These are phyloP conservation scores for Sinapis alba DNA, from an alignment of 441 rosid species.

Conservation along the genomic window DNA sequence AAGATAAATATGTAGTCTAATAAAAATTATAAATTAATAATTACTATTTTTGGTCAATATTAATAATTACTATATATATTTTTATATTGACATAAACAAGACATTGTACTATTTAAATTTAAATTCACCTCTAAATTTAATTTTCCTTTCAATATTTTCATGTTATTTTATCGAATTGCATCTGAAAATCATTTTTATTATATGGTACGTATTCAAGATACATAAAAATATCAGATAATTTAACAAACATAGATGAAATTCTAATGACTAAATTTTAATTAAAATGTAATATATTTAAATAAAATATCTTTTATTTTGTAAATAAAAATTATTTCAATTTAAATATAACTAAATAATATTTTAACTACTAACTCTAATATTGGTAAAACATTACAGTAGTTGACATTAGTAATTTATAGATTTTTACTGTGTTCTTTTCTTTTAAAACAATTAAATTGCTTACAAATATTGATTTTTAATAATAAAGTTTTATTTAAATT, in stretches of 20 bases:
- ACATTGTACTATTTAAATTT: too few species aligned
- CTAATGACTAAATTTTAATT: too few species aligned
- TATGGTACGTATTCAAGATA: neutral
- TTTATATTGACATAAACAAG: too few species aligned
- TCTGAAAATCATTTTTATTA: too few species aligned
- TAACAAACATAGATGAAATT: too few species aligned
- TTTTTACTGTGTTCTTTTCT: neutral
- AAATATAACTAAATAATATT: neutral
- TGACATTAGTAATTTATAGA: neutral
- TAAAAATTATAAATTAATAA: too few species aligned
- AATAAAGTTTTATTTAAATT: neutral
- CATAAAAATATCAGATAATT: neutral
- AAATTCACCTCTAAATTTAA: neutral
- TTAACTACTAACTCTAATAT: neutral
- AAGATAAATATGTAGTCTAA: neutral
- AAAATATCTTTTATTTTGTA: too few species aligned
- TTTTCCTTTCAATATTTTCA: neutral
- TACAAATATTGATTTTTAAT: neutral
- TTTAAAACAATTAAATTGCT: neutral
- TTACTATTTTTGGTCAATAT: too few species aligned
- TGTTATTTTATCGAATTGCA: neutral
- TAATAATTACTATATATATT: too few species aligned
- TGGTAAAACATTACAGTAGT: neutral
- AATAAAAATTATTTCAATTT: neutral
- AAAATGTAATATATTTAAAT: too few species aligned